Evolutionary conservation across 768 basidiomycete species (phyloP).

Genomic region (Lactarius evosmus): DNA sequence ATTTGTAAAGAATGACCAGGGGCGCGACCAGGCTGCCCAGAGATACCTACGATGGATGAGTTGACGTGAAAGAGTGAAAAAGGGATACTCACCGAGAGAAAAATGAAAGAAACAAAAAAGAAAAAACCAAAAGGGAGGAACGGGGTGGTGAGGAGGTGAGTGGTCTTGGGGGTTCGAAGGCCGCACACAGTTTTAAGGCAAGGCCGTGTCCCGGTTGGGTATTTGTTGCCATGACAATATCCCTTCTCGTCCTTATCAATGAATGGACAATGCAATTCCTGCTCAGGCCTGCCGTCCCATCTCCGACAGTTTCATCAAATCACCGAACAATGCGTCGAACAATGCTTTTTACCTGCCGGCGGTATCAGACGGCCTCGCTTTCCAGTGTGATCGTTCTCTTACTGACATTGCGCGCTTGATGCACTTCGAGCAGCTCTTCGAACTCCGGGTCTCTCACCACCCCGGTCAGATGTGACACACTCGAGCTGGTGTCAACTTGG

Average conservation of each 20-base stretch:
- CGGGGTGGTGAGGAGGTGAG: not conserved
- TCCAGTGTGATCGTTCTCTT: not conserved
- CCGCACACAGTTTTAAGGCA: not conserved
- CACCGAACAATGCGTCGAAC: not conserved
- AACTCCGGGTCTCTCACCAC: not conserved
- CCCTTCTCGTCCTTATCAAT: not conserved
- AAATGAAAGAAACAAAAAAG: not conserved
- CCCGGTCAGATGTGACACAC: no score
- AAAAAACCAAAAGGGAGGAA: not conserved
- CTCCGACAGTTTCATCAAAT: not conserved
- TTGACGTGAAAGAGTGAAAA: not conserved
- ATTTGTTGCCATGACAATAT: not conserved
- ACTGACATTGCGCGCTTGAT: not conserved
- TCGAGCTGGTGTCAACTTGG: no score
- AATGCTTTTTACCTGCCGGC: not conserved
- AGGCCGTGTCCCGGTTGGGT: not conserved
- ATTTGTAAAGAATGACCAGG: conserved; percentile 41
- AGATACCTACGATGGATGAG: conserved; percentile 28
- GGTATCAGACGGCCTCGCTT: not conserved
- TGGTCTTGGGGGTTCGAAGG: not conserved
- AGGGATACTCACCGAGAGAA: conserved; percentile 3
- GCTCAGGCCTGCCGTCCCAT: not conserved
- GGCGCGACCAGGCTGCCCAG: conserved; percentile 75
- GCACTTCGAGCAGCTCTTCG: not conserved
- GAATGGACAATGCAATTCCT: not conserved